These are phyloP conservation scores for Berkeleyomyces basicola DNA, from an alignment of 2,329 filamentous ascomycete species.

Conservation along the genomic window DNA sequence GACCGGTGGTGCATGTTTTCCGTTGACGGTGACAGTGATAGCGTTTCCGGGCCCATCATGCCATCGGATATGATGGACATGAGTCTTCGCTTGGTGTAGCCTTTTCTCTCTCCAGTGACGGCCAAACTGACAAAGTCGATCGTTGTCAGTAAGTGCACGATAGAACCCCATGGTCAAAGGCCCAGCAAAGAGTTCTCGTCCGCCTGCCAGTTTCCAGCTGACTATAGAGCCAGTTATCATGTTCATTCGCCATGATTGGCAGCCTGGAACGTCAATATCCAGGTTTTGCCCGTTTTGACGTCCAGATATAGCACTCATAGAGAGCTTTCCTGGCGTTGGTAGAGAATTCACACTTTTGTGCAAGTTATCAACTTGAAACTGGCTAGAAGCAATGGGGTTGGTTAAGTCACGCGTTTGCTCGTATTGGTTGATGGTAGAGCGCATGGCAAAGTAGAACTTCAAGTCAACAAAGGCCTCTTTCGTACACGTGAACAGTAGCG, in stretches of 20 bases:
- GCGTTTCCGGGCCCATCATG: no score
- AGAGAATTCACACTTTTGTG: background rate
- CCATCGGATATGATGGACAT: background rate
- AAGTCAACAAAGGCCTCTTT: constrained; percentile 18
- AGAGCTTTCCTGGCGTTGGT: background rate
- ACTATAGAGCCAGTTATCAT: background rate
- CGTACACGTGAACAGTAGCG: background rate
- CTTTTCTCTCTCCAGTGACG: constrained; percentile 2
- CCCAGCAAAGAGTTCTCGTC: constrained; percentile 8
- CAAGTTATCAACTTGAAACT: background rate
- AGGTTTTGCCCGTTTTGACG: constrained; percentile 14
- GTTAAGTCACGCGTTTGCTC: background rate
- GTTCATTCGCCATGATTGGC: background rate
- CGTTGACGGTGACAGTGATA: constrained; percentile 29
- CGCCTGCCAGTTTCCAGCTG: background rate
- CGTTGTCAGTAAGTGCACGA: constrained; percentile 8
- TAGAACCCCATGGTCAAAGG: background rate
- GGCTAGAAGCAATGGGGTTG: background rate
- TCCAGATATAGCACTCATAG: constrained; percentile 16
- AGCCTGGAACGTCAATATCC: background rate
- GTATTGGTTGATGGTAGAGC: background rate
- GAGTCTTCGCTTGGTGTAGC: background rate
- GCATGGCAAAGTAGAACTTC: constrained; percentile 13
- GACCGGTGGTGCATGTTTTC: constrained; percentile 43
- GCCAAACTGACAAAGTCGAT: background rate